Base-by-base conservation (phyloP, 352 stramenopile genomes). In the Phytophthora capsici region DNA sequence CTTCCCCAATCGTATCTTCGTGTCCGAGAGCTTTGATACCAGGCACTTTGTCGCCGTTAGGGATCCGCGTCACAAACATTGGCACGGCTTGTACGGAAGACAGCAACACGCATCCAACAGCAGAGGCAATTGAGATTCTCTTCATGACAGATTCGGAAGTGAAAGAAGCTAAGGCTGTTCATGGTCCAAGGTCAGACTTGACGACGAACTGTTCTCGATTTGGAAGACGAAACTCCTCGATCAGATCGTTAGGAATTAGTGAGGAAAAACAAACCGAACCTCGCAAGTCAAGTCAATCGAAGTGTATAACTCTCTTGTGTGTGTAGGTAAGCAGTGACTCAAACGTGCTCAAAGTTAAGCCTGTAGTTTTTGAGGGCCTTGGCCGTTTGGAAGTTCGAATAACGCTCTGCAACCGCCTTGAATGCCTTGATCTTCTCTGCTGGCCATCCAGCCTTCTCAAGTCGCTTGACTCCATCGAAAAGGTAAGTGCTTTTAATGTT, bases 1-100 rank as follows among this genome's bases (percentile, higher is more conserved):
- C 40, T 19, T 73, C 54, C 1, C 58, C 40, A 7, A 51, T 67
- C 1, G 32, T 52, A 44, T 71, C 63, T 67, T 71, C 49, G 17
- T 83, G 74, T 10, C 74, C 74, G 14, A 83, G 34, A 10, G 74
- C 74, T 9, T 41, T 45, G 14, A 78, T 44, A 41, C 60, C 63
- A 1, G 65, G 51, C 10, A 77, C 69, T 38, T 77, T 71, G 25
- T 61, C 51, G n/a, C 69, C 69, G 41, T 77, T 77, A 14, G 69
- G 69, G 12, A 77, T 46, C 10, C 49, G 37, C 1, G 69, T 26
- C 19, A 59, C 47, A 20, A 58, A 77, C 12, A 63, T 57, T 8
- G 60, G 59, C 19, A 72, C 44, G 14, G n/a, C 57, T 32, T 68
- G 25, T 4, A 56, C 51, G 9, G 3, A 4, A 14, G 43, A 16